Base-by-base conservation (phyloP, 805 yeast species). In the Torulaspora maleeae region DNA sequence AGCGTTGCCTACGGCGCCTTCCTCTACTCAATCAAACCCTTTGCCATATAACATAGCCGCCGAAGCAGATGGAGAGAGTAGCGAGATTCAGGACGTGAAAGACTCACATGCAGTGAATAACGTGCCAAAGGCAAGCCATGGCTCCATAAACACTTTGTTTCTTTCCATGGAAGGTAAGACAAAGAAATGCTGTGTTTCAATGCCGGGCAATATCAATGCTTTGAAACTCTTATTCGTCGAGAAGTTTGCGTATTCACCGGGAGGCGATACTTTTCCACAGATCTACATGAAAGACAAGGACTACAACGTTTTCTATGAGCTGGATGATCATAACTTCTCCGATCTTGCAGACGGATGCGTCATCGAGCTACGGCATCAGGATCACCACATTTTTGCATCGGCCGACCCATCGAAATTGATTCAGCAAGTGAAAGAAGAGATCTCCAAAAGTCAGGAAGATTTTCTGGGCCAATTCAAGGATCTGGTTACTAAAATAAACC, bases 231-330 rank as follows among this genome's bases (percentile, higher is more conserved):
- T 86, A 19, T 91, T 91, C 59, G 86, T 90, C 5, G 96, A 91
- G 57, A 86, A 80, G 55, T 90, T 89, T 68, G 87, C 91, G 2
- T 88, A 83, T 61, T 76, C 91, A 0, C 93, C 95, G 0, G 83
- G 84, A 0, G 64, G 78, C 0, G 76, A 79, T 10, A 66, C 77
- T 1, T 87, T 88, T 53, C 97, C 98, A 0, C 85, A 82, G 10
- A 76, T 93, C 22, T 84, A 85, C 55, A 72, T 89, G 5, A 80
- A 75, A 49, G 95, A 86, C 48, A 74, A 76, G 0, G 61, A 67
- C 2, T 71, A 75, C 27, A 77, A 76, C 0, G 74, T 89, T 1
- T 73, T 83, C 1, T 93, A 86, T 59, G 96, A 91, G 61, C 66
- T 91, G 17, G 97, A 90, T 50, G 90, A 88, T 33, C 71, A 70